These are phyloP conservation scores for Backusella liffmaniae DNA, from an alignment of 192 early-diverging fungal genomes.

Conservation along the genomic window DNA sequence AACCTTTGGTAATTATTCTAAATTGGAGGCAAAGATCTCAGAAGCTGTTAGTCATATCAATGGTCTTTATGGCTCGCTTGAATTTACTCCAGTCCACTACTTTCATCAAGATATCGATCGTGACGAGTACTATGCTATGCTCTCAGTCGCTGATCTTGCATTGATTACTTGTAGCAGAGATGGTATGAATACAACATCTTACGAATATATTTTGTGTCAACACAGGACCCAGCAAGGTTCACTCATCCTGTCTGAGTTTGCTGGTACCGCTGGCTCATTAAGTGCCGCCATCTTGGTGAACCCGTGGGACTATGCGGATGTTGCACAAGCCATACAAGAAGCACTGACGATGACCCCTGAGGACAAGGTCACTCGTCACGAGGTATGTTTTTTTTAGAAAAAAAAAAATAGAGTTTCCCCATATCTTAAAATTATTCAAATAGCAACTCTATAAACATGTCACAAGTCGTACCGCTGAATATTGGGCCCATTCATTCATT, in stretches of 20 bases:
- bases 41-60: conserved; percentile 94
- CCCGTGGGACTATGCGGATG: conserved; percentile 85
- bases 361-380: conserved; percentile 62
- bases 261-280: conserved; percentile 88
- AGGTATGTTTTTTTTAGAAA: conserved; percentile 37
- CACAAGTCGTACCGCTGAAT: conserved; percentile 77
- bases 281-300: conserved; percentile 85
- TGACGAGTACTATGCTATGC: conserved; percentile 95
- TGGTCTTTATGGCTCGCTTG: conserved; percentile 89
- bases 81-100: conserved; percentile 93
- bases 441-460: conserved; percentile 76
- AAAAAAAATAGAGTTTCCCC: neutral
- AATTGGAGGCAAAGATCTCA: conserved; percentile 81
- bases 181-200: conserved; percentile 97
- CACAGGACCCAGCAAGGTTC: conserved; percentile 68
- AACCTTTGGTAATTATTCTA: conserved; percentile 65
- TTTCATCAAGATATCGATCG: conserved; percentile 91
- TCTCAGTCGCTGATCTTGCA: conserved; percentile 92
- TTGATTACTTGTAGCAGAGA: conserved; percentile 95
- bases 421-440: conserved; percentile 1
- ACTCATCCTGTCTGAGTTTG: conserved; percentile 94
- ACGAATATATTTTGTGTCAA: conserved; percentile 97
- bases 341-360: conserved; percentile 65
- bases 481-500: conserved; percentile 88
- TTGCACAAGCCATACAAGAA: conserved; percentile 75